A percentile compares a stretch with the other conserved stretches of the same genome.
phyloP scores from a whole-genome alignment of 305 asterid species.

The Fraxinus sp. region DNA sequence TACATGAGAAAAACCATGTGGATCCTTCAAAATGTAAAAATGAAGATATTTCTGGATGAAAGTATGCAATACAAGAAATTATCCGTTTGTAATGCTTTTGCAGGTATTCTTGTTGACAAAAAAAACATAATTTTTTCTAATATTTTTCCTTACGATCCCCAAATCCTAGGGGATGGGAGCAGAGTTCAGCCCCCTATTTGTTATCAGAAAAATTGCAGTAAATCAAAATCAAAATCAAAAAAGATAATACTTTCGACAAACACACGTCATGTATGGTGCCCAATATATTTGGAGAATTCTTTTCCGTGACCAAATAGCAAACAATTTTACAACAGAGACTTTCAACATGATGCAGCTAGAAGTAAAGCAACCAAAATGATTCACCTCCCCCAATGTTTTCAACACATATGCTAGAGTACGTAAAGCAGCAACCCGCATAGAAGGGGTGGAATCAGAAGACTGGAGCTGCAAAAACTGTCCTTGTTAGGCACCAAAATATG shows the following conservation, averaged over 20 bases:
- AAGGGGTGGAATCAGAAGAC: conserved; percentile 79
- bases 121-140: neutral
- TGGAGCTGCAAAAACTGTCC: conserved; percentile 70
- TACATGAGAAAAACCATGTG: neutral
- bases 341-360: conserved; percentile 23
- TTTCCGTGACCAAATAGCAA: conserved; percentile 11
- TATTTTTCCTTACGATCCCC: conserved; percentile 4
- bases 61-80: conserved; percentile 9
- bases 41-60: neutral
- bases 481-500: conserved; percentile 26
- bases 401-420: conserved; percentile 79
- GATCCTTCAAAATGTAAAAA: conserved; percentile 14
- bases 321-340: conserved; percentile 11
- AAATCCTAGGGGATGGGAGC: conserved; percentile 1
- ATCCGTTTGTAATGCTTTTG: neutral
- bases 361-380: conserved; percentile 29
- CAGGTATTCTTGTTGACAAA: neutral
- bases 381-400: conserved; percentile 97
- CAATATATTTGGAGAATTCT: conserved; percentile 2
- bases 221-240: neutral
- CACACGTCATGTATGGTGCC: conserved; percentile 5
- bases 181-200: conserved; percentile 10
- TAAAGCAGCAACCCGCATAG: conserved; percentile 81
- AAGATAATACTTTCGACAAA: neutral
- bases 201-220: conserved; percentile 13